phyloP scores from a whole-genome alignment of 495 filamentous ascomycete genomes.

The Talaromyces adpressus region DNA sequence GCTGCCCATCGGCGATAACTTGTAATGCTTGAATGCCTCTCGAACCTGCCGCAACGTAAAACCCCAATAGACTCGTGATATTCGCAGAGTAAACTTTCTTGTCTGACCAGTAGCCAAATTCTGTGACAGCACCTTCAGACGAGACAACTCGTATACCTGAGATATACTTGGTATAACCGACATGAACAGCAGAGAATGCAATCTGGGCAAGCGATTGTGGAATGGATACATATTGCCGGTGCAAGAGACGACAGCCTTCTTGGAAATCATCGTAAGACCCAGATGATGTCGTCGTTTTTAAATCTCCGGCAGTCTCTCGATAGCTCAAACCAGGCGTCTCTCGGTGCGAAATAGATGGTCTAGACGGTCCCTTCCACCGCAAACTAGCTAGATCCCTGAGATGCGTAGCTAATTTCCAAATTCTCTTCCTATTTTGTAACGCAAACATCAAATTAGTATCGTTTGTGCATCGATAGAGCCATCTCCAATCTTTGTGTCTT shows the following conservation, averaged over 20 bases:
- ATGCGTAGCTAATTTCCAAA: background rate
- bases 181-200: background rate
- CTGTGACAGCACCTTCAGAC: background rate
- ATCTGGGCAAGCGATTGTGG: background rate
- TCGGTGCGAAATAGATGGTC: background rate
- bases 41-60: background rate
- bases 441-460: background rate
- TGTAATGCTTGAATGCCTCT: constrained; percentile 3
- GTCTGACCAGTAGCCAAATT: background rate
- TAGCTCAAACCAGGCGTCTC: background rate
- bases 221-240: background rate
- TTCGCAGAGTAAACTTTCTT: background rate
- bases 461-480: constrained; percentile 4
- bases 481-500: background rate
- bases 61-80: background rate
- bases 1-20: background rate
- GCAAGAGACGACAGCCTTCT: constrained; percentile 5
- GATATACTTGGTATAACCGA: background rate
- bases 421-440: constrained; percentile 3
- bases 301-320: background rate
- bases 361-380: background rate
- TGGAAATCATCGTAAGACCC: background rate
- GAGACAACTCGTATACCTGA: constrained; percentile 2
- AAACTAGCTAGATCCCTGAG: background rate
- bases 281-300: background rate